These are phyloP conservation scores for Plenodomus tracheiphilus DNA, from an alignment of 2,329 filamentous ascomycete genomes.

Conservation along the genomic window DNA sequence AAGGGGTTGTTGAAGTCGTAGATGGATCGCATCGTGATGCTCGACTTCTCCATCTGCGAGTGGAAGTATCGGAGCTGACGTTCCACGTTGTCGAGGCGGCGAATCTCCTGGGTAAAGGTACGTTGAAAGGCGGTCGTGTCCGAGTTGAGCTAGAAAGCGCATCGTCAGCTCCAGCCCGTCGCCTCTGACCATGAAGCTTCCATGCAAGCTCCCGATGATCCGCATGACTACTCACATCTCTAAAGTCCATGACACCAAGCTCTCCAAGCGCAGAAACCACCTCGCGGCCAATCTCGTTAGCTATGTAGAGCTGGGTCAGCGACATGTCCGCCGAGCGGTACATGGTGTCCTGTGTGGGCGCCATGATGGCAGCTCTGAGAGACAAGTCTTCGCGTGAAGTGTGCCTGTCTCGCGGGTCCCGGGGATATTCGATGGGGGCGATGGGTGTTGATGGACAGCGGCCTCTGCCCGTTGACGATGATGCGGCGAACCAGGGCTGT, in stretches of 20 bases:
- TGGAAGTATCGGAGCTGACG: slow-evolving; percentile 96
- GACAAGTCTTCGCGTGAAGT: slow-evolving; percentile 24
- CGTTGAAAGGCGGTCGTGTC: slow-evolving; percentile 93
- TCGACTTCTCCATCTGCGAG: slow-evolving; percentile 90
- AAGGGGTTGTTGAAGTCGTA: slow-evolving; percentile 88
- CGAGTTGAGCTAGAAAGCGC: slow-evolving; percentile 73
- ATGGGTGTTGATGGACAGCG: slow-evolving; percentile 36
- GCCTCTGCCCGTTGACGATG: slow-evolving; percentile 28
- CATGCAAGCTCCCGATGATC: not conserved
- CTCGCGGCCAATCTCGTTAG: slow-evolving; percentile 97
- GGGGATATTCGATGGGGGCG: slow-evolving; percentile 23
- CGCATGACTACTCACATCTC: slow-evolving; percentile 71
- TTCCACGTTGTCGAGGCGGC: slow-evolving; percentile 96
- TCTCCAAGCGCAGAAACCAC: slow-evolving; percentile 96
- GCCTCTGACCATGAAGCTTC: slow-evolving; percentile 20
- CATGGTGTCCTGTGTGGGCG: slow-evolving; percentile 77
- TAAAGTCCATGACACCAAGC: slow-evolving; percentile 93
- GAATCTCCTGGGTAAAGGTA: slow-evolving; percentile 96
- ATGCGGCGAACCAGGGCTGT: slow-evolving; percentile 11
- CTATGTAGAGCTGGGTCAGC: slow-evolving; percentile 99
- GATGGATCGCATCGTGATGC: slow-evolving; percentile 82
- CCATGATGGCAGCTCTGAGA: slow-evolving; percentile 55
- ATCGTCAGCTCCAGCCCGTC: slow-evolving; percentile 32
- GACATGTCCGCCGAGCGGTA: slow-evolving; percentile 99
- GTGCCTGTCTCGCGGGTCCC: slow-evolving; percentile 30